These are phyloP conservation scores for Raphanus raphanistrum DNA, from an alignment of 345 rosid species.

Conservation along the genomic window DNA sequence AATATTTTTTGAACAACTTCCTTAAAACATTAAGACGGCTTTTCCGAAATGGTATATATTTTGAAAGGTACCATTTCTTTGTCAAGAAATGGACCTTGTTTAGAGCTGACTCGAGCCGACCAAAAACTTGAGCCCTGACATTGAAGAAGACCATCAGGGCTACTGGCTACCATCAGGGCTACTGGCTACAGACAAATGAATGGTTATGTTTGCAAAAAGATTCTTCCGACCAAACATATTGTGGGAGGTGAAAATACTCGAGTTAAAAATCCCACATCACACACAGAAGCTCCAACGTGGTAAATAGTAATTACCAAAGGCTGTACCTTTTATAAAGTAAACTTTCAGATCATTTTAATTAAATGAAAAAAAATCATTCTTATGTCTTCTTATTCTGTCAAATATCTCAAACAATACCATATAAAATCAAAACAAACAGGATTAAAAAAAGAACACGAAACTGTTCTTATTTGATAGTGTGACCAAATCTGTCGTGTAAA, in stretches of 20 bases:
- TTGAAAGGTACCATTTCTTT: not conserved
- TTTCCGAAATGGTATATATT: too few relatives aligned
- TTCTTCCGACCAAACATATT: not conserved
- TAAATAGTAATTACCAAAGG: not conserved
- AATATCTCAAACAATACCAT: not conserved
- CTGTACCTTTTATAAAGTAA: not conserved
- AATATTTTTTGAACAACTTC: not conserved
- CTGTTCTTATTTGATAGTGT: conserved; percentile 2
- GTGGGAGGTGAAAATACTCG: not conserved
- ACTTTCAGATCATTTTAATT: not conserved
- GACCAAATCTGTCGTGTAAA: conserved; percentile 18
- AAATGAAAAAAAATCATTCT: not conserved
- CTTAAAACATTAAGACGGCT: not conserved
- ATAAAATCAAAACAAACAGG: not conserved
- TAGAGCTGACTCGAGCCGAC: not conserved
- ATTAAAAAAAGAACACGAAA: not conserved
- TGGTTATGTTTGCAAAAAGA: not conserved
- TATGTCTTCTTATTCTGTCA: not conserved
- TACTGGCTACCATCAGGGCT: too few relatives aligned
- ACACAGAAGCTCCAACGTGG: not conserved
- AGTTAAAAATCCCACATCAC: not conserved
- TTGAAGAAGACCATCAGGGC: not conserved
- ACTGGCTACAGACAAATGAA: not conserved
- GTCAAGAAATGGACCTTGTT: not conserved
- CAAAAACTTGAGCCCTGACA: not conserved